Evolutionary conservation across 2,329 filamentous ascomycete genomes (phyloP), one percentile per base, ranked within the genome.

Genomic region (Talaromyces sp.): DNA sequence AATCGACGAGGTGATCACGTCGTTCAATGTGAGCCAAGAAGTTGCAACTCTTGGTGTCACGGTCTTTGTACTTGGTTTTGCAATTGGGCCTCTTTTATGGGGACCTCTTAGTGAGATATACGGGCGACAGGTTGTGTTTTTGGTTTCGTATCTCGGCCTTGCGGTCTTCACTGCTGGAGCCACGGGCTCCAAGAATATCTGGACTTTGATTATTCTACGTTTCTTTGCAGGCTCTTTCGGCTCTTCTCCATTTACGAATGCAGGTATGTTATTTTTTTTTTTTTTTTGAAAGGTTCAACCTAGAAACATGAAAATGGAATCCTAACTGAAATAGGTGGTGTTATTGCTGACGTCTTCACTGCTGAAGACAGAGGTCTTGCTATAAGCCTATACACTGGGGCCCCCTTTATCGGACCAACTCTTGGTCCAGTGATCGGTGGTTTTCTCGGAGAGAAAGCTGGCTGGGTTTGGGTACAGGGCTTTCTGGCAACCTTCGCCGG

Each of bases 211-310:
- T 31, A 41, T 58, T 43, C 50, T 58, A n/a, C 79, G 87, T 1
- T 89, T 89, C 73, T 87, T 87, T 60, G 79, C 81, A 2, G 86
- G 82, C 0, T 80, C 88, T 59, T 88, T 88, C 63, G 81, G 82
- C 10, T 83, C 82, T 0, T 86, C 87, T 0, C 86, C 87, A 0
- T 80, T 91, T 0, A 89, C 86, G 0, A 88, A 88, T 64, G 88
- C 86, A 17, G 35, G 35, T 38, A n/a, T n/a, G 35, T 38, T 38
- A 38, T 3, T 38, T n/a, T 14, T 3, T 38, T 2, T n/a, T 14
- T 38, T n/a, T 14, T 3, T 38, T 2, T n/a, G 14, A 38, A 38
- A 5, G 7, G 6, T 38, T 38, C 12, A 38, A n/a, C 14, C 6
- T n/a, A 8, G 9, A 5, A 32, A 32, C 2, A 32, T 12, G 12